Percentiles rank a stretch among this genome's conserved stretches.
Evolutionary conservation across 306 rosid species (phyloP).

Genomic region (Mimosa pudica): DNA sequence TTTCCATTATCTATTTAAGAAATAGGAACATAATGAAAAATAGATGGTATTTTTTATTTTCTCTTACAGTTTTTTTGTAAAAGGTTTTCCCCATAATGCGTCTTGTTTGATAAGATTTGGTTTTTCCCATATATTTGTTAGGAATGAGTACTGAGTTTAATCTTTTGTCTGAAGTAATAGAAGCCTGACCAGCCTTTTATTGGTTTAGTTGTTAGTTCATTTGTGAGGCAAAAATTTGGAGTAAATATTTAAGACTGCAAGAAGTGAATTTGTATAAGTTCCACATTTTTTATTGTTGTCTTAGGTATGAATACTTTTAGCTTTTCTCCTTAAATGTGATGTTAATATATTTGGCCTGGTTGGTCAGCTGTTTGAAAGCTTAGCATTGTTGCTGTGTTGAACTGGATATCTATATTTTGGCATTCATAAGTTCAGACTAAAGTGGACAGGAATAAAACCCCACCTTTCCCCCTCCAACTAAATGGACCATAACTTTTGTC

Average conservation of each 20-base stretch:
- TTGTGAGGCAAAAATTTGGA: neutral
- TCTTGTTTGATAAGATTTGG: constrained; percentile 5
- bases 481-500: constrained; percentile 9
- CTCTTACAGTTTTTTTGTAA: neutral
- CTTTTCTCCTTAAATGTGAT: neutral
- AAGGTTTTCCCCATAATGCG: constrained; percentile 12
- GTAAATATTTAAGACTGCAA: constrained; percentile 1
- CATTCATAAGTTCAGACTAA: neutral
- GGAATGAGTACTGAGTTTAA: constrained; percentile 12
- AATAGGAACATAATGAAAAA: neutral
- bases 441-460: neutral
- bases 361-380: too few relatives aligned
- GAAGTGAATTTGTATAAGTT: constrained; percentile 17
- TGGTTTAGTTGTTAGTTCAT: constrained; percentile 7
- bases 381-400: neutral
- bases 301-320: constrained; percentile 25
- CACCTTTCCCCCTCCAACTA: neutral
- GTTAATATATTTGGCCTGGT: neutral
- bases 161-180: constrained; percentile 26
- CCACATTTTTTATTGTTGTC: constrained; percentile 3
- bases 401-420: neutral
- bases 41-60: neutral
- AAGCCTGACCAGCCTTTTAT: constrained; percentile 20
- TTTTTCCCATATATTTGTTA: neutral
- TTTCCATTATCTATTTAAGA: neutral